Conservation (phyloP, 2,329 filamentous ascomycete genomes). For the Botrytis fragariae region DNA sequence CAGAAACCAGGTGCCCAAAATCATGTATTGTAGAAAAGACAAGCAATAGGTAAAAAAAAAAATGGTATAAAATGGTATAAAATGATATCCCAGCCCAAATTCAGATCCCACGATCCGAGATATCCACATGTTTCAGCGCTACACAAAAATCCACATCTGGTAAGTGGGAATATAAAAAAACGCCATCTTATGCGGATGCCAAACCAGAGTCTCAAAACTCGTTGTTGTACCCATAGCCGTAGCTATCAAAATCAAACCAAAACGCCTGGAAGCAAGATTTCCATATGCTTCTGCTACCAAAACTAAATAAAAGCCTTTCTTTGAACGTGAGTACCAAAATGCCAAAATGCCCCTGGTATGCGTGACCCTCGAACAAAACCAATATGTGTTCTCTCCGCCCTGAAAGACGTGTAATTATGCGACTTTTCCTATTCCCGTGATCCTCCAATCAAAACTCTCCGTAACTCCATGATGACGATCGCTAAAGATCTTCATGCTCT, state of each 20-base stretch:
- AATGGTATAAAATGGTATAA: slow-evolving; percentile 16
- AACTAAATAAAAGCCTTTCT: slow-evolving; percentile 5
- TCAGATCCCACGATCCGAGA: neutral
- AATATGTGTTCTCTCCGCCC: slow-evolving; percentile 14
- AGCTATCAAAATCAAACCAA: slow-evolving; percentile 9
- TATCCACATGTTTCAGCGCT: neutral
- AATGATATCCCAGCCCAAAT: neutral
- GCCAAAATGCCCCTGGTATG: slow-evolving; percentile 13
- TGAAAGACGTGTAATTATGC: slow-evolving; percentile 17
- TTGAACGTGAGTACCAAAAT: slow-evolving; percentile 12
- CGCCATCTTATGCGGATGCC: slow-evolving; percentile 21
- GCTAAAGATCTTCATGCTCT: slow-evolving; percentile 18
- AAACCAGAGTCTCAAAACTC: slow-evolving; percentile 19
- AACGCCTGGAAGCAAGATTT: slow-evolving; percentile 16
- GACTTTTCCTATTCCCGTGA: slow-evolving; percentile 21
- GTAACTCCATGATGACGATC: slow-evolving; percentile 20
- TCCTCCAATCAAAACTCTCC: slow-evolving; percentile 19
- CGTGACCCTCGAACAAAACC: slow-evolving; percentile 10
- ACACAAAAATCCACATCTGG: slow-evolving; percentile 13
- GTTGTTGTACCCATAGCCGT: slow-evolving; percentile 12
- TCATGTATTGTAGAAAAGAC: slow-evolving; percentile 11
- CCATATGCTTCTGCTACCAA: slow-evolving; percentile 8
- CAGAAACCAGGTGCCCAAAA: slow-evolving; percentile 7
- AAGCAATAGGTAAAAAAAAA: slow-evolving; percentile 10
- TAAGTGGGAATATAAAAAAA: slow-evolving; percentile 13